These are phyloP conservation scores for Codiaeum variegatum DNA, from an alignment of 441 rosid genomes.

Conservation along the genomic window DNA sequence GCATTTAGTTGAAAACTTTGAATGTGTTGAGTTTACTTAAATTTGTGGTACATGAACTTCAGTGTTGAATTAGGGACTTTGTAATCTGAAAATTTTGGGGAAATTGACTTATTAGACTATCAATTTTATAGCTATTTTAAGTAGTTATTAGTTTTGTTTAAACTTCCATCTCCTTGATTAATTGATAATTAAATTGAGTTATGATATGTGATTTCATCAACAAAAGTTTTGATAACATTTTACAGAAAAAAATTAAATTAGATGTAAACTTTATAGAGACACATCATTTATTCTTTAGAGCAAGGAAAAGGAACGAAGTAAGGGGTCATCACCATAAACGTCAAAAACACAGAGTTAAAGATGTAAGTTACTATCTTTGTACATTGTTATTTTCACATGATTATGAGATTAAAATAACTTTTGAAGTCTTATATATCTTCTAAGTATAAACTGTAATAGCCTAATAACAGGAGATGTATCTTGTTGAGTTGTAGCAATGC, in stretches of 20 bases:
- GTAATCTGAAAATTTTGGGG: no score
- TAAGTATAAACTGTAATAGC: neutral
- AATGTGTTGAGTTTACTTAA: no score
- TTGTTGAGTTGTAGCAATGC: constrained; percentile 51
- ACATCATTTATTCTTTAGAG: constrained; percentile 34
- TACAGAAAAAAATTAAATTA: neutral
- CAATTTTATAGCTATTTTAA: no score
- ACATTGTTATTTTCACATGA: neutral
- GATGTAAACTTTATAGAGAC: no score
- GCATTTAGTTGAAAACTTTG: no score
- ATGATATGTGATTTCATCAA: no score
- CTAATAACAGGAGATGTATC: constrained; percentile 22
- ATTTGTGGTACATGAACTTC: no score
- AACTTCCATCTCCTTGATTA: no score
- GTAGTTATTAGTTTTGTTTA: no score
- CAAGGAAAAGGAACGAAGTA: constrained; percentile 72
- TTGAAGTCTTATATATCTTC: neutral
- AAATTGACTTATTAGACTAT: no score
- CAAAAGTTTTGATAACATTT: constrained; percentile 37
- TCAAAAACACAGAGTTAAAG: constrained; percentile 60
- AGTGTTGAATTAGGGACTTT: no score
- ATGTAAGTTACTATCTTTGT: constrained; percentile 48
- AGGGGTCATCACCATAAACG: constrained; percentile 68
- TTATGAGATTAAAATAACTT: neutral
- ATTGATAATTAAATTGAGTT: no score